phyloP scores from a whole-genome alignment of 805 yeast genomes.

The Schizosaccharomyces lindneri region DNA sequence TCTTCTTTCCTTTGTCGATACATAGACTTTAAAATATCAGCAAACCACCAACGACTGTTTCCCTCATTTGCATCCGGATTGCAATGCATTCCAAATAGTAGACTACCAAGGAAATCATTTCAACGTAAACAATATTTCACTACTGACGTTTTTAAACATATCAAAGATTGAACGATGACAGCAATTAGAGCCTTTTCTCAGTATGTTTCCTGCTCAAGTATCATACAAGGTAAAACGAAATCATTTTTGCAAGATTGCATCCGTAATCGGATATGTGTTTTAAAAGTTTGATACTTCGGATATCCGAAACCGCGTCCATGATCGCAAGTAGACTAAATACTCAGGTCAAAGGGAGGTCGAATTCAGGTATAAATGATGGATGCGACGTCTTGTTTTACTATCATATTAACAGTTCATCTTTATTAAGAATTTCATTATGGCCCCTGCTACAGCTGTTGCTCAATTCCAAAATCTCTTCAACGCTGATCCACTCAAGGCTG shows the following conservation, averaged over 20 bases:
- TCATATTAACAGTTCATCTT: neutral
- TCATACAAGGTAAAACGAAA: too few species aligned
- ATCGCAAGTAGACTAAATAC: too few species aligned
- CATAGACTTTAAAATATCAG: neutral
- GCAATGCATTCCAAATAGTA: too few species aligned
- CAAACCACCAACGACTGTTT: neutral
- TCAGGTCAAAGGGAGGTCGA: too few species aligned
- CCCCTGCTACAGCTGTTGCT: neutral
- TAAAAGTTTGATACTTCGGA: neutral
- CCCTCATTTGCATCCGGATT: neutral
- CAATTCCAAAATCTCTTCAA: neutral
- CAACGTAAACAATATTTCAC: too few species aligned
- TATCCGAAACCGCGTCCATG: neutral
- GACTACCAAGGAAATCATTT: too few species aligned
- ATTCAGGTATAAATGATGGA: too few species aligned
- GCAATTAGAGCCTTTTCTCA: too few species aligned
- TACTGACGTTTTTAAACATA: too few species aligned
- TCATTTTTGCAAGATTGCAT: neutral
- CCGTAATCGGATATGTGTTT: neutral
- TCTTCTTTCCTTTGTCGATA: neutral
- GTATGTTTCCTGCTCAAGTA: too few species aligned
- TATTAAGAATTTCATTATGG: neutral
- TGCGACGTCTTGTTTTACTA: too few species aligned
- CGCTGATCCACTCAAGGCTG: neutral
- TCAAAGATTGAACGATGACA: too few species aligned